These are phyloP conservation scores for Colletotrichum tamarilloi DNA, from an alignment of 2,329 filamentous ascomycete species.

Conservation along the genomic window DNA sequence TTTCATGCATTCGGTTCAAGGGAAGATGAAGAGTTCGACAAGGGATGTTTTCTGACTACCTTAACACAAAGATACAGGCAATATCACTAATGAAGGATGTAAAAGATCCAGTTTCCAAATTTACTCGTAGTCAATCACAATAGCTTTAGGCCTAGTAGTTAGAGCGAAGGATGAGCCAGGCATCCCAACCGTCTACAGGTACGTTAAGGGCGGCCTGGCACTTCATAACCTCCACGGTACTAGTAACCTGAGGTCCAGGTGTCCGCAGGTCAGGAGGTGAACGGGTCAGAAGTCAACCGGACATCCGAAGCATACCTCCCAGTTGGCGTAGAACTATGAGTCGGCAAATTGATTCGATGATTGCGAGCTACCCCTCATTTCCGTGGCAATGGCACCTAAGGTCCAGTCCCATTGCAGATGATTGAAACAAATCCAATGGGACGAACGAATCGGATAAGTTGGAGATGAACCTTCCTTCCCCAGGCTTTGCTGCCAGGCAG, in stretches of 20 bases:
- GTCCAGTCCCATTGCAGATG: constrained; percentile 8
- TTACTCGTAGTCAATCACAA: no score
- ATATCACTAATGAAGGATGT: no score
- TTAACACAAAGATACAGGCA: no score
- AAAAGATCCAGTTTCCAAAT: no score
- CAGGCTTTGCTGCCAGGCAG: not conserved
- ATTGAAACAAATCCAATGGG: constrained; percentile 16
- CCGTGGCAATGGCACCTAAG: not conserved
- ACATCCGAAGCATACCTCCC: not conserved
- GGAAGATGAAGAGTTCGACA: no score
- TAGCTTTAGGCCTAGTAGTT: no score
- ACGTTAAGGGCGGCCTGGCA: no score
- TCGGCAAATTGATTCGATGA: not conserved
- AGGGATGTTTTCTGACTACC: no score
- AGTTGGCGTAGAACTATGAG: constrained; percentile 2
- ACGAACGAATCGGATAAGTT: constrained; percentile 27
- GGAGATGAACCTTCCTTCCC: constrained; percentile 3
- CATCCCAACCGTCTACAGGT: no score
- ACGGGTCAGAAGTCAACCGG: not conserved
- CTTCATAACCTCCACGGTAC: not conserved
- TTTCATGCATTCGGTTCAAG: no score
- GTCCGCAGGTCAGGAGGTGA: not conserved
- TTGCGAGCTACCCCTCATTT: constrained; percentile 26
- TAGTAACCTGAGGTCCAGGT: not conserved
- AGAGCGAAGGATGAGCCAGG: no score